A percentile compares a stretch with the other conserved stretches of the same genome.
phyloP scores from a whole-genome alignment of 2,329 filamentous ascomycete species.

The Microdochium bolleyi region DNA sequence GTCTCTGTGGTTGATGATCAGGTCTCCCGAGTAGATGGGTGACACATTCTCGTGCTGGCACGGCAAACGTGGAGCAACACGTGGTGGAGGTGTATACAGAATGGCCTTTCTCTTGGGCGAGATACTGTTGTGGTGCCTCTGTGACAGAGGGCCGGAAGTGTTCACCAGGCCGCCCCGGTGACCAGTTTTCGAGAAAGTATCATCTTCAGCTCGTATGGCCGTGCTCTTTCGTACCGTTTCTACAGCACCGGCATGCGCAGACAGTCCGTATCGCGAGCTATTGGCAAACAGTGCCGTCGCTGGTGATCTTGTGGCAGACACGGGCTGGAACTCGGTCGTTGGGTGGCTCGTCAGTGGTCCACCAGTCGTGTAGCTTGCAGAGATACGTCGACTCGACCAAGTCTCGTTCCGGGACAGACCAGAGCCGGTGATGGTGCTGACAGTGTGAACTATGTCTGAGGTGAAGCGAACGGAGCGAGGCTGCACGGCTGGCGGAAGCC shows the following conservation, averaged over 20 bases:
- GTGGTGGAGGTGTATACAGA: slow-evolving; percentile 2
- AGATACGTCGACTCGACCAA: slow-evolving; percentile 12
- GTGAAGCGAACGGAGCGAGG: slow-evolving; percentile 6
- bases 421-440: slow-evolving; percentile 1
- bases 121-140: not conserved
- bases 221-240: too few species aligned
- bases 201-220: not conserved
- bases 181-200: not conserved
- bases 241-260: not conserved
- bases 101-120: not conserved
- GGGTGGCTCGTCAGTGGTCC: slow-evolving; percentile 11
- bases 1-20: slow-evolving; percentile 8
- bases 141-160: not conserved
- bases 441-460: slow-evolving; percentile 2
- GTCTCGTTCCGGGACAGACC: not conserved
- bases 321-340: slow-evolving; percentile 11
- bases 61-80: slow-evolving; percentile 1
- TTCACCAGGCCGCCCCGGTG: too few species aligned
- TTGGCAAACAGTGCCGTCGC: not conserved
- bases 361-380: slow-evolving; percentile 12
- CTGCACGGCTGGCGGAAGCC: not conserved
- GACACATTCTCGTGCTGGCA: slow-evolving; percentile 16
- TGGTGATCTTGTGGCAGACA: slow-evolving; percentile 9
- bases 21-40: slow-evolving; percentile 4
- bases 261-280: slow-evolving; percentile 7